Evolutionary conservation across 345 rosid species (phyloP).

Genomic region (Salix suchowensis): DNA sequence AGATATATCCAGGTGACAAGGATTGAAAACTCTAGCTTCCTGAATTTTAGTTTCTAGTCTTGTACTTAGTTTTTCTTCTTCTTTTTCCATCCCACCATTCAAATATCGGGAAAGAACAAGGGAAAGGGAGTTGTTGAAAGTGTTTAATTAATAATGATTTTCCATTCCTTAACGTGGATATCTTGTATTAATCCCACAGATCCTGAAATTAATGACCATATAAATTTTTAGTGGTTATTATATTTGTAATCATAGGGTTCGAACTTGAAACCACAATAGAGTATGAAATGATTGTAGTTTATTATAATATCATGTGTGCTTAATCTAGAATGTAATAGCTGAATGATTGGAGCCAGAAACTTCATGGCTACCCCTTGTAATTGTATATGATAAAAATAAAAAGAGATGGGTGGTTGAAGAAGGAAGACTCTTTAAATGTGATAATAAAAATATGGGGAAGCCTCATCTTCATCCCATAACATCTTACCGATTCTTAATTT

Average conservation of each 20-base stretch:
- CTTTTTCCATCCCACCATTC: neutral
- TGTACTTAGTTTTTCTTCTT: neutral
- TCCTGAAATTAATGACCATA: too few species aligned
- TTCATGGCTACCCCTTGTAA: neutral
- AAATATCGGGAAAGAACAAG: neutral
- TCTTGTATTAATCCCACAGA: fast-evolving
- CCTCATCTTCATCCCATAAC: neutral
- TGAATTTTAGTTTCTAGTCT: neutral
- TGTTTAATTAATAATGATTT: neutral
- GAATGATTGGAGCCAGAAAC: neutral
- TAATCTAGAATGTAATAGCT: neutral
- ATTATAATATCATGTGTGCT: too few species aligned
- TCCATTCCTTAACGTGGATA: neutral
- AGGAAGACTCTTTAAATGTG: neutral
- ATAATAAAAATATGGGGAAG: neutral
- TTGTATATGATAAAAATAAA: neutral
- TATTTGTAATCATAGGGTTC: too few species aligned
- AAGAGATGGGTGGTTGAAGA: neutral
- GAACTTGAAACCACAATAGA: too few species aligned
- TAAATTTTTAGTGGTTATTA: too few species aligned
- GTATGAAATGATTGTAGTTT: neutral
- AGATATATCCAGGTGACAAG: neutral
- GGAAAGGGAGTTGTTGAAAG: neutral
- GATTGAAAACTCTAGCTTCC: neutral
- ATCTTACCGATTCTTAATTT: too few species aligned